Evolutionary conservation across 2,329 filamentous ascomycete species (phyloP), one percentile per base, ranked within the genome.

Genomic region (Sporothrix brasiliensis): DNA sequence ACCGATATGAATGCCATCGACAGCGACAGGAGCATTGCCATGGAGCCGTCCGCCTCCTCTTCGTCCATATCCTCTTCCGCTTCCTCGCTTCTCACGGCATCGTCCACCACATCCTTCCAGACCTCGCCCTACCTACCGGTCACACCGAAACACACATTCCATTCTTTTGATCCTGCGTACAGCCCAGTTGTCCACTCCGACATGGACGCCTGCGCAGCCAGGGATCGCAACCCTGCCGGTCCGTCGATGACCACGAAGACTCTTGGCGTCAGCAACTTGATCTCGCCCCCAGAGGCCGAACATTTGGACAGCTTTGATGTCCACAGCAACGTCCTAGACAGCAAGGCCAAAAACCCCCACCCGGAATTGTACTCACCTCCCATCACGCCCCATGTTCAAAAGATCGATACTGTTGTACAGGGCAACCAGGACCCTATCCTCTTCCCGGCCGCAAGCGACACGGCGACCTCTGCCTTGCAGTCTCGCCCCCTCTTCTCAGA

Each of bases 261-360:
- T 2, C 75, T 83, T 68, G 81, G 84, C 72, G 85, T 86, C 73
- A 83, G 78, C 79, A 88, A 81, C 72, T 80, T 89, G 71, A 88
- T 89, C 84, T 89, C 88, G 27, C 88, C 88, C 44, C 87, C 87
- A 27, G 87, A 89, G 50, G 80, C 81, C n/a, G 77, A 82, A 47
- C 83, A 81, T 65, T 78, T 81, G 52, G 87, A 89, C 73, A 86
- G 78, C 74, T 89, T 88, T 77, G 61, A 65, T 19, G 6, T 10
- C 58, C 13, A 21, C n/a, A 24, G 11, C 39, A 27, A 13, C 21
- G 11, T 24, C 49, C 7, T n/a, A n/a, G 49, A 50, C 49, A 50
- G n/a, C 49, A 50, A 9, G 4, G 49, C 30, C 7, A 34, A 58
- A 10, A n/a, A 11, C 27, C 9, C 44, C 21, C 41, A 50, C 14